Evolutionary conservation across 768 basidiomycete species (phyloP), one percentile per base, ranked within the genome.

Genomic region (Tricholoma furcatifolium): DNA sequence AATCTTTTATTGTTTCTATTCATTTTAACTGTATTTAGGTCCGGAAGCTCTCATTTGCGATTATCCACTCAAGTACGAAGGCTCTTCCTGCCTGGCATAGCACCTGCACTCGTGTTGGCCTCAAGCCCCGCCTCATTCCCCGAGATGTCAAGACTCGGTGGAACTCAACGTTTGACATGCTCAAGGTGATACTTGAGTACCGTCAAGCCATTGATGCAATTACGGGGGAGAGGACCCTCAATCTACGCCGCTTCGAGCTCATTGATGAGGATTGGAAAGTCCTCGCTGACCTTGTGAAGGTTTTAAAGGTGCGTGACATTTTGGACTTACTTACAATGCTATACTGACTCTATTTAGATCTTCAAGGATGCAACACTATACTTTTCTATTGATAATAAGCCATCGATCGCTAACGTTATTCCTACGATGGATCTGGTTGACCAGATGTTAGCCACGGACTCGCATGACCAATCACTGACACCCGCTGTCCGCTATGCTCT

Each of bases 341-440:
- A n/a, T n/a, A n/a, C n/a, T n/a, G n/a, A n/a, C n/a, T n/a, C n/a
- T n/a, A n/a, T n/a, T n/a, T n/a, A n/a, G n/a, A n/a, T n/a, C n/a
- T n/a, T n/a, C n/a, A n/a, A n/a, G n/a, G n/a, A n/a, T n/a, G n/a
- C n/a, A n/a, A n/a, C n/a, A n/a, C n/a, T n/a, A n/a, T n/a, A n/a
- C n/a, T n/a, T 43, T 21, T 21, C 18, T 43, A 65, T 7, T 65
- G n/a, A n/a, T n/a, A n/a, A n/a, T n/a, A n/a, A n/a, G n/a, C n/a
- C n/a, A n/a, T n/a, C n/a, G n/a, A n/a, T n/a, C n/a, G n/a, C n/a
- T n/a, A n/a, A n/a, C n/a, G n/a, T n/a, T n/a, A n/a, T 68, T 23
- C 67, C 60, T 2, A 63, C 64, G 9, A 68, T 67, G 64, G 65
- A 67, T 30, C 57, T 51, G 12, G 59, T 69, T 31, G 54, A 71